Conservation (phyloP, 495 filamentous ascomycete species). For the Talaromyces thailandensis region DNA sequence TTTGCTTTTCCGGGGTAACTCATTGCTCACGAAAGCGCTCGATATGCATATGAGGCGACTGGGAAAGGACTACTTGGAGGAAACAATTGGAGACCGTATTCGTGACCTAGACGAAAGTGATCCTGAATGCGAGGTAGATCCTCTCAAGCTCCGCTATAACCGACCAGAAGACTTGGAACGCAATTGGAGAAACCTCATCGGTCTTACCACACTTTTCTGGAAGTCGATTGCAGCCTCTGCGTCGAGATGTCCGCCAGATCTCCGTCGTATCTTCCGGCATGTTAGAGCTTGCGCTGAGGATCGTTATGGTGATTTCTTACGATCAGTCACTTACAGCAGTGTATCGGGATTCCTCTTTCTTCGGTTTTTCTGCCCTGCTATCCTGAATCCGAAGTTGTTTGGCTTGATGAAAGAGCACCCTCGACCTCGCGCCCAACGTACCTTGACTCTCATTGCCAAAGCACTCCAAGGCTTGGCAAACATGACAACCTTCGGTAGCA, state of each 20-base stretch:
- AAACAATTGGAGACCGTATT: constrained; percentile 77
- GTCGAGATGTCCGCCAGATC: constrained; percentile 68
- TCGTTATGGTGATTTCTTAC: constrained; percentile 89
- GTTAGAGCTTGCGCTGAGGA: constrained; percentile 92
- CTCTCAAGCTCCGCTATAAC: constrained; percentile 51
- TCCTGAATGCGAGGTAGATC: constrained; percentile 92
- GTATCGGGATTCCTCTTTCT: constrained; percentile 96
- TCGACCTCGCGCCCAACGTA: constrained; percentile 75
- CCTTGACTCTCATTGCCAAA: constrained; percentile 90
- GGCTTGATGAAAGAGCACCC: constrained; percentile 89
- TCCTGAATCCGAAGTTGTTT: constrained; percentile 94
- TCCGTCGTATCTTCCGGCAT: constrained; percentile 83
- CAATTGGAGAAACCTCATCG: constrained; percentile 76
- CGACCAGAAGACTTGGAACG: constrained; percentile 65
- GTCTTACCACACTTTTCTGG: constrained; percentile 76
- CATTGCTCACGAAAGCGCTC: constrained; percentile 84
- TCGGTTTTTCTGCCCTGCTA: constrained; percentile 91
- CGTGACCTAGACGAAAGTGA: constrained; percentile 80
- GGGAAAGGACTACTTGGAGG: constrained; percentile 87
- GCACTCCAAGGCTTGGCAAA: constrained; percentile 92
- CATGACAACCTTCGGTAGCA: constrained; percentile 85
- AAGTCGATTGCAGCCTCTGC: constrained; percentile 66
- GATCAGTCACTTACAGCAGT: constrained; percentile 89
- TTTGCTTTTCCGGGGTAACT: constrained; percentile 91
- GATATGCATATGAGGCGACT: constrained; percentile 93